phyloP scores from a whole-genome alignment of 1,139 yeast genomes.

The Hyphopichia wangnamkhiaoensis region DNA sequence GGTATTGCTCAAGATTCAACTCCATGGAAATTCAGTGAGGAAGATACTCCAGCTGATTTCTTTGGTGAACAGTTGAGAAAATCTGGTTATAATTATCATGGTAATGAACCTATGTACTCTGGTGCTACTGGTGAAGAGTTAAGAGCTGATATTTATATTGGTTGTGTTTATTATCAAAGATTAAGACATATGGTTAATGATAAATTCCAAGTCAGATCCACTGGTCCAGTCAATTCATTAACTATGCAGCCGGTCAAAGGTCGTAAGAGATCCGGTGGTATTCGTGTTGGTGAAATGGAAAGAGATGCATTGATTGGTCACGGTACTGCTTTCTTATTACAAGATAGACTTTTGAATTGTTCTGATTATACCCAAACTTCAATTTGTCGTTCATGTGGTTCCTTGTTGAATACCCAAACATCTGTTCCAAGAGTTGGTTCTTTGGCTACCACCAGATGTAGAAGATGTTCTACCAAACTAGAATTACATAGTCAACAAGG shows the following conservation, averaged over 20 bases:
- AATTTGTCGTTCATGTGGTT: slow-evolving; percentile 91
- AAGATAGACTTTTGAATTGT: slow-evolving; percentile 92
- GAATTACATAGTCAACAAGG: slow-evolving; percentile 37
- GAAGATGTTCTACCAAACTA: slow-evolving; percentile 81
- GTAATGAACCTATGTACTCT: slow-evolving; percentile 98
- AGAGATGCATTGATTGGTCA: slow-evolving; percentile 99
- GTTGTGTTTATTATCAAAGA: slow-evolving; percentile 96
- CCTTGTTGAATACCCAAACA: slow-evolving; percentile 82
- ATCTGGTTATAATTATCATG: slow-evolving; percentile 96
- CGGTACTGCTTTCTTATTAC: slow-evolving; percentile 95
- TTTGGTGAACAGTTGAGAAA: slow-evolving; percentile 87
- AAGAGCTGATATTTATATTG: slow-evolving; percentile 92
- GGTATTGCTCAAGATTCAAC: slow-evolving; percentile 98
- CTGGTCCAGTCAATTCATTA: slow-evolving; percentile 95
- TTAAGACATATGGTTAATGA: slow-evolving; percentile 99
- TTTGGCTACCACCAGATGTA: slow-evolving; percentile 76
- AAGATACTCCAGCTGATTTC: slow-evolving; percentile 94
- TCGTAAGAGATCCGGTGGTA: slow-evolving; percentile 98
- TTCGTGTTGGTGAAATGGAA: slow-evolving; percentile 99
- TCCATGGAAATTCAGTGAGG: slow-evolving; percentile 92
- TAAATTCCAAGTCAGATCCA: slow-evolving; percentile 97
- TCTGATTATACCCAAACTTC: slow-evolving; percentile 94
- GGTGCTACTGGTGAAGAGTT: slow-evolving; percentile 99
- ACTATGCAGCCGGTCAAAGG: slow-evolving; percentile 99
- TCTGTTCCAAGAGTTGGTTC: slow-evolving; percentile 92